Percentiles rank a stretch among this genome's conserved stretches.
Evolutionary conservation across 345 rosid genomes (phyloP).

Genomic region (Sisymbrium altissimum): DNA sequence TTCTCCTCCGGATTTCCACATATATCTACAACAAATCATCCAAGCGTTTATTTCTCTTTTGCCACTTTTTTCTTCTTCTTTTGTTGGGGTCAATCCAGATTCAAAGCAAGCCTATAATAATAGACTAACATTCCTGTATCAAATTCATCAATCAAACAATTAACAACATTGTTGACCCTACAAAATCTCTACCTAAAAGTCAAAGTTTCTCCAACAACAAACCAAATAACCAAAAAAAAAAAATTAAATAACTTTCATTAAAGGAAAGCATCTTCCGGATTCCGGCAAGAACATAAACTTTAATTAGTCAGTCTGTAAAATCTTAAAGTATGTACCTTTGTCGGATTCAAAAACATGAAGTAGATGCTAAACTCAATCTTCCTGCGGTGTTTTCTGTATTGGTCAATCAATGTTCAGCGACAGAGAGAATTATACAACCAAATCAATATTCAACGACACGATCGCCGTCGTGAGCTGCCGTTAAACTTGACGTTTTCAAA

Average conservation of each 20-base stretch:
- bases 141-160: not conserved
- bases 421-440: slow-evolving; percentile 5
- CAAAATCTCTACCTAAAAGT: not conserved
- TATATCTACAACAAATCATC: slow-evolving; percentile 41
- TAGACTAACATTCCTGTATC: not conserved
- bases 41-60: slow-evolving; percentile 6
- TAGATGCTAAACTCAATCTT: not conserved
- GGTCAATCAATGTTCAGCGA: not conserved
- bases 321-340: not conserved
- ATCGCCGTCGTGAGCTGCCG: slow-evolving; percentile 16
- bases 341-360: not conserved
- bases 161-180: not conserved
- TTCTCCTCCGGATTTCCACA: slow-evolving; percentile 49
- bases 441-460: not conserved
- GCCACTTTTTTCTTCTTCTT: not conserved
- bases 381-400: not conserved
- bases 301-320: not conserved
- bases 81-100: slow-evolving; percentile 5
- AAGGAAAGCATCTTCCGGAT: not conserved
- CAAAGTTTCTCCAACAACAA: not conserved
- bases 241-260: not conserved
- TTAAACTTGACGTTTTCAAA: slow-evolving; percentile 23
- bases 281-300: not conserved
- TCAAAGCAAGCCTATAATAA: not conserved
- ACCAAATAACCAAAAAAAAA: not conserved